Evolutionary conservation across 768 basidiomycete genomes (phyloP), one percentile per base, ranked within the genome.

Genomic region (Crucibulum laeve): DNA sequence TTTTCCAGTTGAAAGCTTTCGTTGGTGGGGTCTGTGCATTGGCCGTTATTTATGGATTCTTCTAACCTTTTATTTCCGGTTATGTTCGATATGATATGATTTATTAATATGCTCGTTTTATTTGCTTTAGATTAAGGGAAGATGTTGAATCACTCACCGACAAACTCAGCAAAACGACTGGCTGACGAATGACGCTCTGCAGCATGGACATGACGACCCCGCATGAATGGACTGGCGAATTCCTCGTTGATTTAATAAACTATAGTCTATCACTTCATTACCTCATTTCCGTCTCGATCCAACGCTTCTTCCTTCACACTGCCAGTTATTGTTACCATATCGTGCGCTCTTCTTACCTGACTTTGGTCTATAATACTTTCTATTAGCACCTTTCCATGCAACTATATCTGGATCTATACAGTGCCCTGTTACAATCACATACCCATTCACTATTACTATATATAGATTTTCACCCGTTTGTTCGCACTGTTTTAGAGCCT

Each of bases 1-100:
- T 77, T 53, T 81, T 80, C 64, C 69, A 74, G 53, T 63, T 79
- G 53, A 78, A 80, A 62, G 71, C 74, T 57, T 76, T 79, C 50
- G 60, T 76, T 49, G 72, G 71, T 53, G 72, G 68, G 48, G 57
- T 74, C 44, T 59, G 73, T 51, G 70, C 75, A 57, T 69, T 79
- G 61, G 77, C 68, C 62, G 70, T 76, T 57, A 68, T 81, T 49
- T 77, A 74, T 56, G 71, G 72, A 51, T 67, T 77, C 57, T 61
- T 71, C 58, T 78, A 60, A 73, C 54, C 51, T 58, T 25, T 42
- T 33, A 10, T 42, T 45, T 43, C 22, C 44, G 47, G 39, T 22
- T 41, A 50, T 28, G 45, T 59, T 44, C 46, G 49, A 46, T 44
- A 22, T 39, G 53, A 54, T 52, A 52, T 62, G 42, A 63, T 62